Evolutionary conservation across 805 yeast genomes (phyloP).

Genomic region (Starmerella stellata): DNA sequence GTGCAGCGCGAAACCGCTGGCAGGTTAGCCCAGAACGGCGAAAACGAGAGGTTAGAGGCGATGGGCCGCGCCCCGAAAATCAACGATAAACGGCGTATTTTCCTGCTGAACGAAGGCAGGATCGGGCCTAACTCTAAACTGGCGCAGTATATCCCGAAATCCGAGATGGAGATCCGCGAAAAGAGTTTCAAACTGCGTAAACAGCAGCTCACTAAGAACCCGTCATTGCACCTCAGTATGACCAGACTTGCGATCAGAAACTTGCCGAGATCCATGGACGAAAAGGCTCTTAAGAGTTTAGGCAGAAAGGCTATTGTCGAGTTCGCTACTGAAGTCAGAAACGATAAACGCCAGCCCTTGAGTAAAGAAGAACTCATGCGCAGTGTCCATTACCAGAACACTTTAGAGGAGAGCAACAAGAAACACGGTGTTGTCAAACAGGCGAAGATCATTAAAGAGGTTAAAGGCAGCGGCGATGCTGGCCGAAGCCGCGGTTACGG

Average conservation of each 20-base stretch:
- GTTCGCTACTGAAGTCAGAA: conserved; percentile 77
- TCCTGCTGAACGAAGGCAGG: conserved; percentile 83
- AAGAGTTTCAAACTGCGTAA: conserved; percentile 72
- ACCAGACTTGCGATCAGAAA: conserved; percentile 91
- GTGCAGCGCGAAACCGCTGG: conserved; percentile 75
- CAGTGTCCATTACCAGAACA: conserved; percentile 51
- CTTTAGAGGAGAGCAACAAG: conserved; percentile 37
- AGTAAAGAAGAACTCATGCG: conserved; percentile 75
- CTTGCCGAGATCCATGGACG: conserved; percentile 79
- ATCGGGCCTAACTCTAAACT: conserved; percentile 64
- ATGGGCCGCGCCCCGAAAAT: conserved; percentile 67
- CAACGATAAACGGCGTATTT: conserved; percentile 69
- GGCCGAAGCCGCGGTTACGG: conserved; percentile 97
- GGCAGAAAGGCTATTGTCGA: conserved; percentile 90
- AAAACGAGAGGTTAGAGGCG: conserved; percentile 50
- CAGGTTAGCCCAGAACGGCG: conserved; percentile 51
- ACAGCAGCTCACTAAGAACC: conserved; percentile 77
- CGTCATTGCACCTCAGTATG: conserved; percentile 77
- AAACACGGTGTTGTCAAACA: conserved; percentile 84
- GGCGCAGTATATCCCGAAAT: conserved; percentile 44
- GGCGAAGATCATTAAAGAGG: conserved; percentile 82
- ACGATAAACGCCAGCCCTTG: conserved; percentile 58
- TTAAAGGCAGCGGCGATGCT: conserved; percentile 65
- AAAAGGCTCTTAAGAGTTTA: conserved; percentile 70
- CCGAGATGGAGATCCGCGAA: conserved; percentile 76